Conservation (phyloP, 2,329 filamentous ascomycete species). For the Rutstroemia sp. region DNA sequence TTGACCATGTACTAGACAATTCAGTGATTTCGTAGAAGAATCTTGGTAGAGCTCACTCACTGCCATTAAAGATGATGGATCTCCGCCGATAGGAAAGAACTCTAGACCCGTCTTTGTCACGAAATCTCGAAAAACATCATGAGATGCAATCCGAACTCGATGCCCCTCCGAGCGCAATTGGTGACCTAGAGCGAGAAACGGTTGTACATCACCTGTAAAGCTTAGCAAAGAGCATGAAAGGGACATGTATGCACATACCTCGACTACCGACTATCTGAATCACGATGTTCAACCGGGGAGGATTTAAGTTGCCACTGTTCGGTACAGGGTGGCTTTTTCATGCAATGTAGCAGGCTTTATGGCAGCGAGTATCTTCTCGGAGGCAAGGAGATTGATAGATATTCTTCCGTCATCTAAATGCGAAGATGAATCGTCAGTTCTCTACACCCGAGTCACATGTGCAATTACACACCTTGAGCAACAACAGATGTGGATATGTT, state of each 20-base stretch:
- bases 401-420: slow-evolving; percentile 18
- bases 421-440: background rate
- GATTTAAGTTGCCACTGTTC: background rate
- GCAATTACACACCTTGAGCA: background rate
- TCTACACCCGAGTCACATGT: background rate
- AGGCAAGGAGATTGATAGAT: slow-evolving; percentile 11
- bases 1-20: slow-evolving; percentile 48
- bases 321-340: background rate
- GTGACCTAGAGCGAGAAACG: slow-evolving; percentile 67
- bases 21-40: background rate
- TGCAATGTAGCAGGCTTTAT: slow-evolving; percentile 7
- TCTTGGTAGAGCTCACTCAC: background rate
- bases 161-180: slow-evolving; percentile 63
- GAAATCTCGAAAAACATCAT: slow-evolving; percentile 68
- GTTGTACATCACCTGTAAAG: slow-evolving; percentile 55
- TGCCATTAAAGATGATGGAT: slow-evolving; percentile 45
- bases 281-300: slow-evolving; percentile 57
- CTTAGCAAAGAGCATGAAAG: background rate
- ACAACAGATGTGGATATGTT: background rate
- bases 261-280: slow-evolving; percentile 78
- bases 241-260: slow-evolving; percentile 33
- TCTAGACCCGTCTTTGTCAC: slow-evolving; percentile 64
- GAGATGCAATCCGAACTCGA: slow-evolving; percentile 68
- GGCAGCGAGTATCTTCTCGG: slow-evolving; percentile 7
- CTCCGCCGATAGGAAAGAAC: slow-evolving; percentile 72